phyloP scores from a whole-genome alignment of 805 yeast genomes.

The Hanseniaspora valbyensis region DNA sequence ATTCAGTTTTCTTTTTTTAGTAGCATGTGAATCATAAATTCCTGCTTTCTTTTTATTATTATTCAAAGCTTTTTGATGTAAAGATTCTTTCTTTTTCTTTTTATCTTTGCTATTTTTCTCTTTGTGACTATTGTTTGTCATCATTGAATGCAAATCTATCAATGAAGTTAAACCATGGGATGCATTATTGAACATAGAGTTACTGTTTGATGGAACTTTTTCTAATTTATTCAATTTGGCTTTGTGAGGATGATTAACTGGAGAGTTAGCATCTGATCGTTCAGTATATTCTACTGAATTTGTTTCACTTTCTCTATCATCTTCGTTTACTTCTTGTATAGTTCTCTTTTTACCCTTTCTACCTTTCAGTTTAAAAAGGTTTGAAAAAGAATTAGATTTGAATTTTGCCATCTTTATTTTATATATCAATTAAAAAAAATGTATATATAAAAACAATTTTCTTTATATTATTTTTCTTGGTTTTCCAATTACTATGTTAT shows the following conservation, averaged over 20 bases:
- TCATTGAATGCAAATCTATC: conserved; percentile 12
- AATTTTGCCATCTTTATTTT: conserved; percentile 14
- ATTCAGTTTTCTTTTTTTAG: conserved; percentile 14
- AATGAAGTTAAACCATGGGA: conserved; percentile 9
- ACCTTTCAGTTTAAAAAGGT: conserved; percentile 26
- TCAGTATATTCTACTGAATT: too few species aligned
- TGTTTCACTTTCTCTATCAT: background rate
- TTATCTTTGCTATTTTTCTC: conserved; percentile 1
- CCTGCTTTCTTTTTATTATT: conserved; percentile 14
- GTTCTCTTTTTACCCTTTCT: conserved; percentile 21
- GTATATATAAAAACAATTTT: background rate
- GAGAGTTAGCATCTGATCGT: too few species aligned
- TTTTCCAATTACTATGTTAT: too few species aligned
- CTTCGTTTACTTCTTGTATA: conserved; percentile 2
- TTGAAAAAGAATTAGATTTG: conserved; percentile 23
- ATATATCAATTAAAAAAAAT: background rate
- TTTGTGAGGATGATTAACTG: too few species aligned
- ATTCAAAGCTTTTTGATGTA: conserved; percentile 11
- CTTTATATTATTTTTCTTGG: background rate
- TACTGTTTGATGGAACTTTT: background rate
- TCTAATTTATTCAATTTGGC: too few species aligned
- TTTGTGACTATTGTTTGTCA: background rate
- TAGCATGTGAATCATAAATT: background rate
- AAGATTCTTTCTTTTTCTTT: conserved; percentile 4
- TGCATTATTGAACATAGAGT: background rate